Conservation (phyloP, 805 yeast genomes). For the Priceomyces castillae region DNA sequence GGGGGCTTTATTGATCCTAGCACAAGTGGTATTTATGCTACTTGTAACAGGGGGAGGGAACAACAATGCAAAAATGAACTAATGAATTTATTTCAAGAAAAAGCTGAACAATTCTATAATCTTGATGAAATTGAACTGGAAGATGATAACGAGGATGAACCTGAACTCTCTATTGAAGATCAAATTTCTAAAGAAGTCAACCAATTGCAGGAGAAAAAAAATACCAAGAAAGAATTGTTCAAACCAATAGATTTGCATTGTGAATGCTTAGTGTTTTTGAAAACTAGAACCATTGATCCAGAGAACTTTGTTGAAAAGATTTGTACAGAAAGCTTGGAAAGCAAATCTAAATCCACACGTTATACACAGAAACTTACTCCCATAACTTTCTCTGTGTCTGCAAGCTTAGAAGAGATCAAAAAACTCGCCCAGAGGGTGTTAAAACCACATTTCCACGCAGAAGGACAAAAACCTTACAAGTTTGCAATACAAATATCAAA, state of each 20-base stretch:
- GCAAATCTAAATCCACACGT: slow-evolving; percentile 58
- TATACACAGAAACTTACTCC: slow-evolving; percentile 82
- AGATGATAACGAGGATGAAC: slow-evolving; percentile 28
- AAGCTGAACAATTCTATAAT: slow-evolving; percentile 34
- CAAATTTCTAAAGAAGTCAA: slow-evolving; percentile 69
- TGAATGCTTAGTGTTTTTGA: slow-evolving; percentile 83
- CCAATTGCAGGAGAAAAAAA: slow-evolving; percentile 48
- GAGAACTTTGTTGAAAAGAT: slow-evolving; percentile 63
- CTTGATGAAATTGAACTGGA: slow-evolving; percentile 16
- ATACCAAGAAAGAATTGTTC: slow-evolving; percentile 45
- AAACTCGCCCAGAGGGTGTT: slow-evolving; percentile 60
- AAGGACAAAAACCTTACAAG: slow-evolving; percentile 37
- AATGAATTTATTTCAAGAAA: slow-evolving; percentile 48
- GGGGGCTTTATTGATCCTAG: slow-evolving; percentile 71
- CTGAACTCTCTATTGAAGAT: slow-evolving; percentile 66
- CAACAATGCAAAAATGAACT: slow-evolving; percentile 74
- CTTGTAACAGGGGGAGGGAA: slow-evolving; percentile 83
- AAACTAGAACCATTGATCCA: slow-evolving; percentile 77
- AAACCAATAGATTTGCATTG: slow-evolving; percentile 65
- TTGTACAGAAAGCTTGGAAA: slow-evolving; percentile 56
- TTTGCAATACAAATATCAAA: slow-evolving; percentile 82
- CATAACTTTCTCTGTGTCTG: slow-evolving; percentile 68
- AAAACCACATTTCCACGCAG: slow-evolving; percentile 62
- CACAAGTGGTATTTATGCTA: slow-evolving; percentile 83
- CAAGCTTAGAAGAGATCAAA: slow-evolving; percentile 64